Conservation (phyloP, 139 green algal species). For the Coccomyxa sp. region DNA sequence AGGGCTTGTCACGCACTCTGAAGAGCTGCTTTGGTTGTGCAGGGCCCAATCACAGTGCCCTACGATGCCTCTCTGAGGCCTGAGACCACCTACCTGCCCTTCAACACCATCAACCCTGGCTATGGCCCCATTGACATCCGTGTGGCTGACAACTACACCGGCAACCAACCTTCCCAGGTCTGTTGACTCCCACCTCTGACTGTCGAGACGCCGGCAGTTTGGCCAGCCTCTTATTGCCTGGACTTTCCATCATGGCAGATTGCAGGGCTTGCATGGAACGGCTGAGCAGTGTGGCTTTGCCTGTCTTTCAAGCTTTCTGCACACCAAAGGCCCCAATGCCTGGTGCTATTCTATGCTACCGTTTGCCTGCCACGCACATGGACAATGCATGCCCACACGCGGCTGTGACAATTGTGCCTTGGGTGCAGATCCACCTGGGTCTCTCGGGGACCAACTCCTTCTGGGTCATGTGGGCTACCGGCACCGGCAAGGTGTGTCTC, state of each 20-base stretch:
- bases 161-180: neutral
- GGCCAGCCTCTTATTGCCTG: no score
- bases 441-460: neutral
- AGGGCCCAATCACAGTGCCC: neutral
- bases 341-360: no score
- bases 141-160: conserved; percentile 1
- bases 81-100: neutral
- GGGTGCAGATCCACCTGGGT: neutral
- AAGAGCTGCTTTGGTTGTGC: neutral
- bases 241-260: no score
- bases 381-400: no score
- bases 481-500: neutral
- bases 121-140: neutral
- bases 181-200: no score
- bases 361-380: no score
- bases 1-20: neutral
- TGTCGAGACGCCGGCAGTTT: no score
- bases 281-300: no score
- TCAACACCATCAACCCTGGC: neutral
- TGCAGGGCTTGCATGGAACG: no score
- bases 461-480: neutral
- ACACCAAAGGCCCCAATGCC: no score
- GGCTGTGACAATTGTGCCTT: no score
- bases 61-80: neutral
- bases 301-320: no score